Evolutionary conservation across 257 asterid species (phyloP).

Genomic region (Gentiana dahurica): DNA sequence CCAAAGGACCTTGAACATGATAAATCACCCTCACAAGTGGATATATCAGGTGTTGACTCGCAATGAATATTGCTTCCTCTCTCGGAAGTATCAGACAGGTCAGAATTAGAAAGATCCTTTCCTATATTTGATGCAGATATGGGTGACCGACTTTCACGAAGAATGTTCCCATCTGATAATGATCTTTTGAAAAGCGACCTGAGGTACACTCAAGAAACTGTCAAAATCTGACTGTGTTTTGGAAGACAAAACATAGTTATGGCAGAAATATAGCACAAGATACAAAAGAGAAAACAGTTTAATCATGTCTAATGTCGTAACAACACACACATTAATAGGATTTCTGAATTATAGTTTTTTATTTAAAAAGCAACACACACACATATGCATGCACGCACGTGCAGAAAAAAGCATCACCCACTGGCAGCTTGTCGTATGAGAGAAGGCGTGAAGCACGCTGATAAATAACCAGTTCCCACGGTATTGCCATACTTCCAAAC

Average conservation of each 20-base stretch:
- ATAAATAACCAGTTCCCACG: too few species aligned
- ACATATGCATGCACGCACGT: background rate
- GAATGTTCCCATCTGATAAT: conserved; percentile 82
- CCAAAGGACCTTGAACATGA: conserved; percentile 55
- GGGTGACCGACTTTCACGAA: conserved; percentile 47
- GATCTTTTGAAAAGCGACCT: conserved; percentile 70
- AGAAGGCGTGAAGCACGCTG: too few species aligned
- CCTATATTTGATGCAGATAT: conserved; percentile 25
- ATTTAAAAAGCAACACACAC: conserved; percentile 7
- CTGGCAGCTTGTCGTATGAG: too few species aligned
- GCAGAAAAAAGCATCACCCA: too few species aligned
- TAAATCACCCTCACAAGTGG: conserved; percentile 45
- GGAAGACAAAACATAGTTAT: conserved; percentile 1
- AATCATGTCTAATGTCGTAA: too few species aligned
- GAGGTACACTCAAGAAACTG: conserved; percentile 17
- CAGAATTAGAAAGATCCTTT: conserved; percentile 36
- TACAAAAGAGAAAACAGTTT: too few species aligned
- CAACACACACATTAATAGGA: too few species aligned
- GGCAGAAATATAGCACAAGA: too few species aligned
- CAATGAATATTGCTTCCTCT: conserved; percentile 43
- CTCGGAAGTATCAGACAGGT: conserved; percentile 36
- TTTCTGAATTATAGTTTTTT: too few species aligned
- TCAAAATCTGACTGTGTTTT: conserved; percentile 10
- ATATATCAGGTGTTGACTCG: conserved; percentile 62
- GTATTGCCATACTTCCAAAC: too few species aligned